Percentiles rank a stretch among this genome's conserved stretches.
phyloP scores from a whole-genome alignment of 495 filamentous ascomycete genomes.

The Aspergillus kassunensis region DNA sequence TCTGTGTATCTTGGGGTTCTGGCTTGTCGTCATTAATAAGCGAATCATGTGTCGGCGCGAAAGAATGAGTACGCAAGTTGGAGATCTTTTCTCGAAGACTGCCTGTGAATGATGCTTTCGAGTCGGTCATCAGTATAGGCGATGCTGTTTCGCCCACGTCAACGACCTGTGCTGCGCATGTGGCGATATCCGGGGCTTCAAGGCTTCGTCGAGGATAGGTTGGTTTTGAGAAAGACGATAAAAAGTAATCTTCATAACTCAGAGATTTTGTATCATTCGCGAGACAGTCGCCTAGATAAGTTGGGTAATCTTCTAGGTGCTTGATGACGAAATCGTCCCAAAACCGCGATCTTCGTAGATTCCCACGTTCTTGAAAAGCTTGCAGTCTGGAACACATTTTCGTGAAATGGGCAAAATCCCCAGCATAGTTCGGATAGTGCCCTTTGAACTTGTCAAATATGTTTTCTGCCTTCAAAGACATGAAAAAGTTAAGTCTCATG shows the following conservation, averaged over 20 bases:
- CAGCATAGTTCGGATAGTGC: constrained; percentile 55
- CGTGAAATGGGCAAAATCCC: constrained; percentile 51
- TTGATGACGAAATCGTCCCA: constrained; percentile 68
- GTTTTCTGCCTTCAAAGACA: constrained; percentile 21
- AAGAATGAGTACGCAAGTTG: constrained; percentile 28
- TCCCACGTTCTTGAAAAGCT: constrained; percentile 35
- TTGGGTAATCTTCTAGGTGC: constrained; percentile 37
- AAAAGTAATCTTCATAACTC: constrained; percentile 36
- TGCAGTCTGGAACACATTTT: constrained; percentile 52
- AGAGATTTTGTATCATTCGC: constrained; percentile 17
- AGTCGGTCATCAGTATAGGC: background rate
- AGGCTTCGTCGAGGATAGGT: constrained; percentile 36
- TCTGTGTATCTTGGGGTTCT: background rate
- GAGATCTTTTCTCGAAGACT: constrained; percentile 30
- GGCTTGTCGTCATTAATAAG: background rate
- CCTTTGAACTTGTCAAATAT: constrained; percentile 49
- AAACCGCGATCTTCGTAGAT: constrained; percentile 45
- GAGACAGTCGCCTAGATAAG: constrained; percentile 26
- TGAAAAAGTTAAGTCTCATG: constrained; percentile 27
- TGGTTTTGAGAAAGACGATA: constrained; percentile 23
- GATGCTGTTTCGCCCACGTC: constrained; percentile 3
- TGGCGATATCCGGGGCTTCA: constrained; percentile 24
- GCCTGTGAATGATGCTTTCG: constrained; percentile 25
- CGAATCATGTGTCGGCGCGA: constrained; percentile 9
- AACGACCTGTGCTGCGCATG: constrained; percentile 25